phyloP scores from a whole-genome alignment of 1,284 basidiomycete species.

The Cryptococcus hybrid region DNA sequence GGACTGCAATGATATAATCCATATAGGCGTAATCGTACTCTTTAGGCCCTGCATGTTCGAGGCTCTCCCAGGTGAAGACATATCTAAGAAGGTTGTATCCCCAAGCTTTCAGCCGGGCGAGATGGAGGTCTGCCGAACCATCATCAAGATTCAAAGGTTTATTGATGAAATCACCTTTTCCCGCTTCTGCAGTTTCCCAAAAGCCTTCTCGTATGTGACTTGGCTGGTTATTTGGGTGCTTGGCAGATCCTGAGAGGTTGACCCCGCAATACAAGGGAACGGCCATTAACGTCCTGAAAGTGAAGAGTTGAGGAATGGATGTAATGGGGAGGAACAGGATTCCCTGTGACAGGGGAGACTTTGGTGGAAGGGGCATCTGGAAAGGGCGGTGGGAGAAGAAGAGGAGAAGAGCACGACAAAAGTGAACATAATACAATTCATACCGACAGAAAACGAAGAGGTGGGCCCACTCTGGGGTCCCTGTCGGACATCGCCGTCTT shows the following conservation, averaged over 20 bases:
- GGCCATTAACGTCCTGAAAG: conserved; percentile 81
- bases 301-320: conserved; percentile 67
- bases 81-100: conserved; percentile 94
- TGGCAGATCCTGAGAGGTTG: conserved; percentile 85
- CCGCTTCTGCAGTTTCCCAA: conserved; percentile 80
- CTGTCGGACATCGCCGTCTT: no score
- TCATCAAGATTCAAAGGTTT: conserved; percentile 69
- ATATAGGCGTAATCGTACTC: conserved; percentile 90
- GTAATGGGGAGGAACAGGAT: conserved; percentile 49
- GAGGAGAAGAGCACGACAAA: no score
- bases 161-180: conserved; percentile 66
- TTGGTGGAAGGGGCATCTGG: conserved; percentile 40
- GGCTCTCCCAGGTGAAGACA: conserved; percentile 89
- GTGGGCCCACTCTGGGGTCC: no score
- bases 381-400: no score
- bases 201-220: conserved; percentile 72
- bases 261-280: conserved; percentile 81
- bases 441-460: no score
- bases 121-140: conserved; percentile 59
- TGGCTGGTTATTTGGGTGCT: conserved; percentile 72
- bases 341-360: conserved; percentile 67
- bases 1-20: conserved; percentile 82
- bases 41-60: conserved; percentile 92
- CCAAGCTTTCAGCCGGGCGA: conserved; percentile 82
- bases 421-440: no score